phyloP scores from a whole-genome alignment of 371 early-diverging fungal species.

The Parasitella parasitica region DNA sequence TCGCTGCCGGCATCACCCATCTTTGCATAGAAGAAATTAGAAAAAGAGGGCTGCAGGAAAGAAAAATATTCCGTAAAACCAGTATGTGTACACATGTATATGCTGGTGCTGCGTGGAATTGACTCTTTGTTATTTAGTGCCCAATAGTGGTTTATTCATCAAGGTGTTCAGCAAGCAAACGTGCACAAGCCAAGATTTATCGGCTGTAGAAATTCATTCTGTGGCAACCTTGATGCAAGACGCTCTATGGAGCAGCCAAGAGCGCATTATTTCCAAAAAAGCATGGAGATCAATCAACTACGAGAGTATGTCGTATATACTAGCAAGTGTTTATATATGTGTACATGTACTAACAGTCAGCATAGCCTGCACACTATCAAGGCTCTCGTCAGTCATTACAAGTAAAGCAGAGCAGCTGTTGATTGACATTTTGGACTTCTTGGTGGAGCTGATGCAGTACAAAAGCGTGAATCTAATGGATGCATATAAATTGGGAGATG shows the following conservation, averaged over 20 bases:
- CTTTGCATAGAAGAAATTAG: slow-evolving; percentile 47
- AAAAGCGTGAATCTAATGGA: slow-evolving; percentile 41
- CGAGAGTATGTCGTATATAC: slow-evolving; percentile 30
- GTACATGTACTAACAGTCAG: too few species aligned
- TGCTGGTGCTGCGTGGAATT: background rate
- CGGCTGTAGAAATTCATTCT: slow-evolving; percentile 42
- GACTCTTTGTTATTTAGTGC: slow-evolving; percentile 24
- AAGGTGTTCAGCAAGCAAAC: slow-evolving; percentile 42
- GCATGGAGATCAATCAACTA: slow-evolving; percentile 49
- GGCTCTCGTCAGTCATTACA: slow-evolving; percentile 27
- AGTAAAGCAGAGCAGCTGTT: slow-evolving; percentile 31
- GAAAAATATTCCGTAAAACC: slow-evolving; percentile 47
- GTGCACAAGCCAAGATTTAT: slow-evolving; percentile 38
- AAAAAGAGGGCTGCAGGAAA: slow-evolving; percentile 41
- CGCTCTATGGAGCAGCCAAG: slow-evolving; percentile 44
- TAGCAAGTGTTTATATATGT: background rate
- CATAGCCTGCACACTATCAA: slow-evolving; percentile 41
- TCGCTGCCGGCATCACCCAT: slow-evolving; percentile 38
- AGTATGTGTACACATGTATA: slow-evolving; percentile 18
- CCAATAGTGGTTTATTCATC: slow-evolving; percentile 41
- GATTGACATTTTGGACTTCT: slow-evolving; percentile 42
- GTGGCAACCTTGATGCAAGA: slow-evolving; percentile 54
- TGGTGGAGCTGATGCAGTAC: slow-evolving; percentile 42
- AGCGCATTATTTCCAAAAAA: slow-evolving; percentile 43
- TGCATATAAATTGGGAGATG: slow-evolving; percentile 45